These are phyloP conservation scores for Liriodendron chinense DNA, from an alignment of 164 flowering plant genomes.

Conservation along the genomic window DNA sequence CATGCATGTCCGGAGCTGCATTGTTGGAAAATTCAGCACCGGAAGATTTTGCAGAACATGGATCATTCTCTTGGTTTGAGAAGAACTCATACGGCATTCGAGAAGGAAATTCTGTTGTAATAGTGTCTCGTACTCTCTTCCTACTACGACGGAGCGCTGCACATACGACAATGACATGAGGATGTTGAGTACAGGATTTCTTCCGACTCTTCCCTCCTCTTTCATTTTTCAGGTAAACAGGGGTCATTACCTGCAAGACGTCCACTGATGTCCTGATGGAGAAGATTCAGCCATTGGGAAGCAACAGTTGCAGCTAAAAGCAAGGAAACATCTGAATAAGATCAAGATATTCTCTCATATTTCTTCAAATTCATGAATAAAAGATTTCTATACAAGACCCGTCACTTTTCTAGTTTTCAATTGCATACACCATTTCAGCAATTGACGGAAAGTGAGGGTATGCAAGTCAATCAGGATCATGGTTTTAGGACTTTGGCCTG, in stretches of 20 bases:
- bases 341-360: not conserved
- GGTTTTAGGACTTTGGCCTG: no score
- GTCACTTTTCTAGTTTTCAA: no score
- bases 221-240: not conserved
- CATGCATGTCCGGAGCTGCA: constrained; percentile 49
- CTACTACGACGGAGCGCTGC: constrained; percentile 82
- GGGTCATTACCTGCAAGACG: constrained; percentile 68
- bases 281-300: constrained; percentile 93
- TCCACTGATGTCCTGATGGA: constrained; percentile 75
- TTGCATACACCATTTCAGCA: not conserved
- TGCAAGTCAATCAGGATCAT: not conserved
- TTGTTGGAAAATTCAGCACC: constrained; percentile 17
- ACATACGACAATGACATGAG: constrained; percentile 7
- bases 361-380: not conserved
- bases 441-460: not conserved
- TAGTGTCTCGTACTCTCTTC: constrained; percentile 69
- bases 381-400: not conserved
- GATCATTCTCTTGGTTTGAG: constrained; percentile 45
- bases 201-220: not conserved
- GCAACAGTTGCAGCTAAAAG: constrained; percentile 88
- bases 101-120: constrained; percentile 67
- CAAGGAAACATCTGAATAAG: constrained; percentile 16
- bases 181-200: not conserved
- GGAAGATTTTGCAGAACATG: constrained; percentile 18
- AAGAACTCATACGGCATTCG: constrained; percentile 59